Percentiles rank a stretch among this genome's conserved stretches.
Evolutionary conservation across 441 rosid genomes (phyloP).

Genomic region (Croton laevigatus): DNA sequence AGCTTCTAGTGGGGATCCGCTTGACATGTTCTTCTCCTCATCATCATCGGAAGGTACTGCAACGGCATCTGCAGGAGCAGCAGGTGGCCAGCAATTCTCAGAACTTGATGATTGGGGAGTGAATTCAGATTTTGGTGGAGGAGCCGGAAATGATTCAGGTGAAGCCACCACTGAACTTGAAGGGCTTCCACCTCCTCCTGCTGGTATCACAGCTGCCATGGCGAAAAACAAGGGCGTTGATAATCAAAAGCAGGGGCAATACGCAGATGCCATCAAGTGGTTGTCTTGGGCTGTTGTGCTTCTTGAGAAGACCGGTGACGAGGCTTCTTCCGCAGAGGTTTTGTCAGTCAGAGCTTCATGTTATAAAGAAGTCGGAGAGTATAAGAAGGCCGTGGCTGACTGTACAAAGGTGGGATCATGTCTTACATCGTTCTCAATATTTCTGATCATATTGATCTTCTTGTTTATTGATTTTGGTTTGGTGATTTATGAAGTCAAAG

Average conservation of each 20-base stretch:
- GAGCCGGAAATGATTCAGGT: constrained; percentile 50
- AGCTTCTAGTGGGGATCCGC: constrained; percentile 47
- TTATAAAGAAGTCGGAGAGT: constrained; percentile 97
- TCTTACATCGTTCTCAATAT: constrained; percentile 6
- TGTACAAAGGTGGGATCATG: constrained; percentile 66
- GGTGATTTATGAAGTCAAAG: background rate
- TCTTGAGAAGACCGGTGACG: constrained; percentile 63
- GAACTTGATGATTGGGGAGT: constrained; percentile 82
- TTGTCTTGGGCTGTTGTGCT: constrained; percentile 92
- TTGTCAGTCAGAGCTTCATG: constrained; percentile 88
- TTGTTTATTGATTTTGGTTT: background rate
- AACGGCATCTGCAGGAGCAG: constrained; percentile 37
- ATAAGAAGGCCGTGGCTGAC: constrained; percentile 98
- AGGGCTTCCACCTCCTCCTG: constrained; percentile 92
- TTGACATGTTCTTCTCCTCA: constrained; percentile 54
- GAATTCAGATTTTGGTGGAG: constrained; percentile 63
- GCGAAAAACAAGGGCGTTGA: constrained; percentile 89
- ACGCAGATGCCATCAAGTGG: constrained; percentile 99
- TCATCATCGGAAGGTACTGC: constrained; percentile 41
- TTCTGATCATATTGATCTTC: background rate
- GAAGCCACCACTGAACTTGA: constrained; percentile 89
- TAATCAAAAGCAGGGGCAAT: constrained; percentile 87
- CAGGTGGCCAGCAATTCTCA: constrained; percentile 42
- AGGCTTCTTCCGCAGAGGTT: constrained; percentile 50
- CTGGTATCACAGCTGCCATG: constrained; percentile 65